Base-by-base conservation (phyloP, 2,329 filamentous ascomycete genomes). In the Ophiostoma perfectum region DNA sequence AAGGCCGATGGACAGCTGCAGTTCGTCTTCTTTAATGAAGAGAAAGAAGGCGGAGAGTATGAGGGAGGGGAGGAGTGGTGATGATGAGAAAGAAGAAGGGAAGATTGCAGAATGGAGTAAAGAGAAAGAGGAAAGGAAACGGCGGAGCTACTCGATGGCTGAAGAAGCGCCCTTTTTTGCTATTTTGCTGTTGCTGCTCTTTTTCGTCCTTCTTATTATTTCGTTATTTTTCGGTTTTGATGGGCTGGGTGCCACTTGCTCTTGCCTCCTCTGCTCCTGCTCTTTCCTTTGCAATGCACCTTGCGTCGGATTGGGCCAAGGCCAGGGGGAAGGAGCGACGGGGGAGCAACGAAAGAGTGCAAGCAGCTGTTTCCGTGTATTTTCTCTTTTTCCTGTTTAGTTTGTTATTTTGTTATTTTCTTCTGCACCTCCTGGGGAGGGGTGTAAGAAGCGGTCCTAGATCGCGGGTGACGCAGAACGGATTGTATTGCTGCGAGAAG, bases 111-210 rank as follows among this genome's bases (percentile, higher is more conserved):
- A 69, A 66, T 66, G 65, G 67, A 68, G 52, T 66, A 64, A 42
- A 70, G 47, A 60, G 63, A 49, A 66, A 64, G 27, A 67, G 60
- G 42, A 62, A 49, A 69, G 66, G 14, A 64, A 63, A 27, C 41
- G 69, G 52, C 64, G 66, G 66, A 70, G 70, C 52, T 67, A 64
- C 41, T 67, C 42, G 58, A 65, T 69, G 52, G 64, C 18, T 55
- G 65, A 65, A 64, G 60, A 42, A 55, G 39, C 18, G 45, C 18
- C 52, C 49, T 65, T 69, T 69, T 67, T 65, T 69, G 66, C 65
- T 67, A 64, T 49, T 65, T 68, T 70, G 70, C 67, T 66, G 44
- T 64, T 64, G 42, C 47, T 27, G 52, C 45, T 27, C 58, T 41
- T 63, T 16, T 64, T 44, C 18, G 63, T 38, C 41, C 42, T 45